phyloP scores from a whole-genome alignment of 305 asterid species.

The Solanum hybrid region DNA sequence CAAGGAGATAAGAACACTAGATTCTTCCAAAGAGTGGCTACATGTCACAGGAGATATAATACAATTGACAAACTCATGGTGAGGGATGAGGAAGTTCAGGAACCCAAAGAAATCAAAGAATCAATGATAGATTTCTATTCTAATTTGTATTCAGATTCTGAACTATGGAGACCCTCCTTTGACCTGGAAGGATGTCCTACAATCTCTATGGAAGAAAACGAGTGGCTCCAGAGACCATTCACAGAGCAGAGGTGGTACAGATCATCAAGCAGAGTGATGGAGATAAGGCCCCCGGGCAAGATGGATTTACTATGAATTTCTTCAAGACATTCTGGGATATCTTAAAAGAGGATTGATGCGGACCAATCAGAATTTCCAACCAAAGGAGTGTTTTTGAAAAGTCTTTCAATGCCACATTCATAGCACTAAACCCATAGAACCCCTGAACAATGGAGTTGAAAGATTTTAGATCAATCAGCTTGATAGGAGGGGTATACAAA shows the following conservation, averaged over 20 bases:
- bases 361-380: not conserved
- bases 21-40: not conserved
- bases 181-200: not conserved
- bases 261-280: not conserved
- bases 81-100: not conserved
- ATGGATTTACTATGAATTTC: not conserved
- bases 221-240: not conserved
- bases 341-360: not conserved
- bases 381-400: not conserved
- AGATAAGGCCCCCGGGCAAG: not conserved
- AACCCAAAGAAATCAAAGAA: not conserved
- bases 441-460: not conserved
- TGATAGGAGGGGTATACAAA: not conserved
- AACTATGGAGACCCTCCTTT: not conserved
- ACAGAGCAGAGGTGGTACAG: not conserved
- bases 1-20: not conserved
- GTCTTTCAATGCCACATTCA: not conserved
- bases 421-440: not conserved
- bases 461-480: not conserved
- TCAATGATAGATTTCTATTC: not conserved
- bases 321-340: not conserved
- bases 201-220: not conserved
- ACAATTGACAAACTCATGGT: not conserved
- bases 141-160: not conserved
- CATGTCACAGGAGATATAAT: not conserved